These are phyloP conservation scores for Cryptococcus depauperatus DNA, from an alignment of 1,284 basidiomycete species.

Conservation along the genomic window DNA sequence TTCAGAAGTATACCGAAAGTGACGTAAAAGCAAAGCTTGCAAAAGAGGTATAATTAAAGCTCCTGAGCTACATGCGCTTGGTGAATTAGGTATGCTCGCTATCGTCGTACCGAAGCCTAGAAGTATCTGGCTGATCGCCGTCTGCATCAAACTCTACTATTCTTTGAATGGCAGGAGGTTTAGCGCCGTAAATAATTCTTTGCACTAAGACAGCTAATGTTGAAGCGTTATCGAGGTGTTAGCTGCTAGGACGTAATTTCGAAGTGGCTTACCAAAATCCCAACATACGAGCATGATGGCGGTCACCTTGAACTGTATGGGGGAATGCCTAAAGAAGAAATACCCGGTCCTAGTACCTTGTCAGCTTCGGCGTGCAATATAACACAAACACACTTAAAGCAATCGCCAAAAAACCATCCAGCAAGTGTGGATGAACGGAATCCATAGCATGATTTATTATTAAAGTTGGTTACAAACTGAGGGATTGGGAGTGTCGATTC, in stretches of 20 bases:
- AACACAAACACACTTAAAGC: constrained; percentile 43
- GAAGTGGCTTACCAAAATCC: constrained; percentile 32
- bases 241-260: too few species aligned
- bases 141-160: constrained; percentile 1
- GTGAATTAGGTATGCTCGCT: too few species aligned
- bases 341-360: constrained; percentile 37
- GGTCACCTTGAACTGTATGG: constrained; percentile 47
- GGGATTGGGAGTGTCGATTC: constrained; percentile 51
- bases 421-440: constrained; percentile 47
- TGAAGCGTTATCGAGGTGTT: background rate
- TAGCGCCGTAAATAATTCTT: constrained; percentile 32
- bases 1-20: too few species aligned
- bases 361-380: background rate
- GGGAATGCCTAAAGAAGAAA: constrained; percentile 46
- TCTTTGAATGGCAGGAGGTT: constrained; percentile 17
- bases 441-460: constrained; percentile 48
- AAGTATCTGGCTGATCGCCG: constrained; percentile 5
- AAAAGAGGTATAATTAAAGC: too few species aligned
- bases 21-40: too few species aligned
- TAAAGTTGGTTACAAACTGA: constrained; percentile 48
- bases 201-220: constrained; percentile 31
- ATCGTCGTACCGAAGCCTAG: constrained; percentile 9
- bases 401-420: constrained; percentile 46
- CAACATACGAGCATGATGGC: constrained; percentile 43
- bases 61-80: too few species aligned